These are phyloP conservation scores for Chionographis japonica DNA, from an alignment of 106 monocot genomes.

Conservation along the genomic window DNA sequence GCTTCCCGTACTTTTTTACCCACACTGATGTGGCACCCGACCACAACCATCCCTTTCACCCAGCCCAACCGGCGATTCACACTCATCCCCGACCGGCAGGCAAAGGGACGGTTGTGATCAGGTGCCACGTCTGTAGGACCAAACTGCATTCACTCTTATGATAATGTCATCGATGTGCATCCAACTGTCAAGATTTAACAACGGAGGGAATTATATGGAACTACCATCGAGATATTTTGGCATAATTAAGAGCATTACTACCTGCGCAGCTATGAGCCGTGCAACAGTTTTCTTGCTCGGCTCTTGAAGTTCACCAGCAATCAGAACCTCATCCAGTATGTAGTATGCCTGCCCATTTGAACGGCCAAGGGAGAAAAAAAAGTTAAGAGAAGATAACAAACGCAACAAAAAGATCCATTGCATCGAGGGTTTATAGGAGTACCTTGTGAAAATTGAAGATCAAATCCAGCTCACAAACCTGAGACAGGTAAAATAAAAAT, in stretches of 20 bases:
- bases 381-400: background rate
- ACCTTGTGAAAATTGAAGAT: conserved; percentile 99
- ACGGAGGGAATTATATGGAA: no score
- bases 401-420: background rate
- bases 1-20: no score
- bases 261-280: conserved; percentile 35
- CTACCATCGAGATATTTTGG: no score
- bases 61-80: no score
- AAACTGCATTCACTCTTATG: no score
- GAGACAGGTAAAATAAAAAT: background rate
- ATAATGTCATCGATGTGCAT: no score
- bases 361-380: background rate
- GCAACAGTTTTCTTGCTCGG: conserved; percentile 42
- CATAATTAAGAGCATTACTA: background rate
- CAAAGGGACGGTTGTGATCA: no score
- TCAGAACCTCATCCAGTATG: conserved; percentile 43
- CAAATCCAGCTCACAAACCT: conserved; percentile 98
- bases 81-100: no score
- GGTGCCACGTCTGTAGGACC: no score
- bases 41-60: no score
- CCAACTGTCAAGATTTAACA: no score
- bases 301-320: conserved; percentile 48
- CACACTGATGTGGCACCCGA: no score
- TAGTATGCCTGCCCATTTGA: conserved; percentile 56
- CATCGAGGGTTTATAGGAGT: background rate